phyloP scores from a whole-genome alignment of 2,329 filamentous ascomycete genomes.

The Waltergamsia citrina region DNA sequence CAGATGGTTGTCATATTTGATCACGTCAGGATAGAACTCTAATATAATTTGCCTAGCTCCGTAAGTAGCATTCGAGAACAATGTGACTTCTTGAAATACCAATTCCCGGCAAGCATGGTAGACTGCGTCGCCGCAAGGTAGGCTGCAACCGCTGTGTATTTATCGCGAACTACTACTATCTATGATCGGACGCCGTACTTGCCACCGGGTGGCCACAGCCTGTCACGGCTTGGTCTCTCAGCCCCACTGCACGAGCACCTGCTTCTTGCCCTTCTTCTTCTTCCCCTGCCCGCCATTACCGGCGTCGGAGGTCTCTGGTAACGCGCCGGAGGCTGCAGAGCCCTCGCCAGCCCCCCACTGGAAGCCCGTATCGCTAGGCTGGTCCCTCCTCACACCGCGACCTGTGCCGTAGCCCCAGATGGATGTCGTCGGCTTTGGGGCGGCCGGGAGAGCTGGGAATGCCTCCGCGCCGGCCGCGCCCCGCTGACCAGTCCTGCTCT shows the following conservation, averaged over 20 bases:
- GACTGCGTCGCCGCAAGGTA: no score
- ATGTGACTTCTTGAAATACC: no score
- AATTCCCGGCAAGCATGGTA: no score
- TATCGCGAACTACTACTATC: no score
- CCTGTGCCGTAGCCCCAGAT: slow-evolving; percentile 52
- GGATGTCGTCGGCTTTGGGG: slow-evolving; percentile 57
- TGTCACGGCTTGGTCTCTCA: no score
- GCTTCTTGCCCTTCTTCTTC: slow-evolving; percentile 49
- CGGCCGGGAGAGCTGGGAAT: slow-evolving; percentile 76
- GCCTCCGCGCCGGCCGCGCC: slow-evolving; percentile 54
- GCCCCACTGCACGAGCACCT: slow-evolving; percentile 53
- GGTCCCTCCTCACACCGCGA: slow-evolving; percentile 42
- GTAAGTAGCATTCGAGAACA: no score
- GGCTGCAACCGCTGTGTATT: no score
- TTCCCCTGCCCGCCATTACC: slow-evolving; percentile 31
- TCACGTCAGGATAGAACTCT: no score
- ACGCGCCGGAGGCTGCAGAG: slow-evolving; percentile 8
- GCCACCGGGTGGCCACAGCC: no score
- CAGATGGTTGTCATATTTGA: neutral
- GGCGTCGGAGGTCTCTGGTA: slow-evolving; percentile 16
- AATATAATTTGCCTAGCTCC: no score
- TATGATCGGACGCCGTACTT: no score
- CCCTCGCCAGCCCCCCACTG: slow-evolving; percentile 33
- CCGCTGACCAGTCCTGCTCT: no score
- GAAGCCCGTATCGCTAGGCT: slow-evolving; percentile 35